phyloP scores from a whole-genome alignment of 805 yeast genomes.

The Wickerhamiella musiphila region DNA sequence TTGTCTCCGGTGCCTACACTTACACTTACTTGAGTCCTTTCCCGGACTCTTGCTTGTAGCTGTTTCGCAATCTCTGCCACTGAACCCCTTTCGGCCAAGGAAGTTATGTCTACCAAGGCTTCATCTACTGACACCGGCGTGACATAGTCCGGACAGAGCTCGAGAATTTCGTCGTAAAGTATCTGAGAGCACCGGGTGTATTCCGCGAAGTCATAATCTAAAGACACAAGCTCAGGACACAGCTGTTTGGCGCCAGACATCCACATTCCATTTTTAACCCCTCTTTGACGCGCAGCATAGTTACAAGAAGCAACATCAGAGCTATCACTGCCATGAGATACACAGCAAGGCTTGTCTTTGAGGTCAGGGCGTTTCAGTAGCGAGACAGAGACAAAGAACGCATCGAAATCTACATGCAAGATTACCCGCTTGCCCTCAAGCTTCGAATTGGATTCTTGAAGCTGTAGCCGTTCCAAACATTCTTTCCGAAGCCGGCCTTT shows the following conservation, averaged over 20 bases:
- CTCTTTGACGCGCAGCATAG: conserved; percentile 63
- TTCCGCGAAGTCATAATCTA: conserved; percentile 58
- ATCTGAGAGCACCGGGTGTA: conserved; percentile 49
- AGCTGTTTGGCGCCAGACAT: conserved; percentile 40
- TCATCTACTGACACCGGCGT: conserved; percentile 87
- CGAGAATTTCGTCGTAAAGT: conserved; percentile 44
- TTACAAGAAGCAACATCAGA: conserved; percentile 89
- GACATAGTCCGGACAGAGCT: conserved; percentile 28
- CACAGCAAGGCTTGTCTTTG: conserved; percentile 45
- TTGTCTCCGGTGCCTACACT: conserved; percentile 69
- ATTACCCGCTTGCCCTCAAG: conserved; percentile 21
- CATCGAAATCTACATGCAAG: conserved; percentile 81
- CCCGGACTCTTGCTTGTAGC: conserved; percentile 27
- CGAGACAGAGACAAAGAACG: conserved; percentile 82
- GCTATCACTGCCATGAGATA: conserved; percentile 28
- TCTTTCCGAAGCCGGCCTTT: conserved; percentile 52
- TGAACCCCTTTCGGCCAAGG: conserved; percentile 13
- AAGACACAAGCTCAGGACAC: conserved; percentile 48
- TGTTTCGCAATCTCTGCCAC: conserved; percentile 17
- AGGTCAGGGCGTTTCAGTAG: conserved; percentile 38
- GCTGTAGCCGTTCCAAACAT: conserved; percentile 28
- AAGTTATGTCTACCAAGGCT: conserved; percentile 54
- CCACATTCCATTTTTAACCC: conserved; percentile 88
- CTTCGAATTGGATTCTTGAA: background rate
- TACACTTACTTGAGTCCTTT: conserved; percentile 41